Evolutionary conservation across 2,329 filamentous ascomycete species (phyloP), one percentile per base, ranked within the genome.

Genomic region (Botrytis deweyae): DNA sequence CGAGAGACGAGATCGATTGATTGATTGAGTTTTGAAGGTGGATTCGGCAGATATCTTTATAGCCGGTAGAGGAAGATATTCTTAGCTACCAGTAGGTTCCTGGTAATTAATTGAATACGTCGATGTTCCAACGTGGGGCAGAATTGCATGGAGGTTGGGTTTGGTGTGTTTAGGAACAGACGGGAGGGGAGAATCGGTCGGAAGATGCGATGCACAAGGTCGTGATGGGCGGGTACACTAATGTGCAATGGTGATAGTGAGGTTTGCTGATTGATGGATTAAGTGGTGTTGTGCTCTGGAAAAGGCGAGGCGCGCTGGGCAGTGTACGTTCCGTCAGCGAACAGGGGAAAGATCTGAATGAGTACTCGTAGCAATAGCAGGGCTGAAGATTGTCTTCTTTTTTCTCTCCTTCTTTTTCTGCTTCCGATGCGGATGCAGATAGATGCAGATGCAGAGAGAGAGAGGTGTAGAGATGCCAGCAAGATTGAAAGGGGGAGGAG

Each of bases 31-130:
- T 52, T 67, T 61, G 62, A 58, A 36, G 70, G 59, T 49, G 71
- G 71, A 62, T 61, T 61, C 71, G 40, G 36, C 22, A 38, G 71
- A 68, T 59, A 55, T 69, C 63, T 72, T 72, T 72, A 72, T 72
- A 69, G 10, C 42, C 44, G 46, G 44, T 36, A 42, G 9, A 38
- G 36, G 36, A 65, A 3, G 46, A 58, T 64, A 58, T 72, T 65
- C 61, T 65, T 40, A 58, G 70, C 22, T 44, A 42, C 40, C 14
- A 4, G 40, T 42, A 16, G 38, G 33, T n/a, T 49, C 33, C 18
- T 44, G 18, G 52, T 58, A 29, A 33, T 64, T 71, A 40, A 36
- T n/a, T 16, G 33, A 29, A 71, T 59, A 33, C 10, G 55, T 52
- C n/a, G 36, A 44, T 63, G 38, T 63, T 33, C 36, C 40, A 40